phyloP scores from a whole-genome alignment of 2,329 filamentous ascomycete genomes.

The Exophiala spinifera region DNA sequence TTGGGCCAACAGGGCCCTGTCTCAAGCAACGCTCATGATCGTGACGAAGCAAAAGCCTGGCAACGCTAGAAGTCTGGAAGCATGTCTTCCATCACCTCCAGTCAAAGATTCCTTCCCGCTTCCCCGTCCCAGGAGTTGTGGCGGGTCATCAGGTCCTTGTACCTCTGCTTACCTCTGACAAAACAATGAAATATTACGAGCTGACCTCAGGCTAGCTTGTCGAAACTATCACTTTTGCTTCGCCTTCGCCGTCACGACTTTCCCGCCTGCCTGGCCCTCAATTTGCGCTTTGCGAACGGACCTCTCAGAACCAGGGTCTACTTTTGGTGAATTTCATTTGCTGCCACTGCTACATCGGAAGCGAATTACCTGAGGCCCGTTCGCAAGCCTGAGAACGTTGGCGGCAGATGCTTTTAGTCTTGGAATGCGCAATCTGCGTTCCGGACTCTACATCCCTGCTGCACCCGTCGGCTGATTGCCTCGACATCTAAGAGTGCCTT shows the following conservation, averaged over 20 bases:
- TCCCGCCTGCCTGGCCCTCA: constrained; percentile 18
- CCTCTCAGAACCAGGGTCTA: constrained; percentile 21
- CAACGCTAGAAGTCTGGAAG: constrained; percentile 27
- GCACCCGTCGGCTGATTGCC: constrained; percentile 22
- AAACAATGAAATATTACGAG: constrained; percentile 24
- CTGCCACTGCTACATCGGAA: constrained; percentile 18
- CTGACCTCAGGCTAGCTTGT: constrained; percentile 22
- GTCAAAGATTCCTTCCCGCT: constrained; percentile 20
- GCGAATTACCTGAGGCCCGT: constrained; percentile 24
- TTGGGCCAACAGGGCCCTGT: constrained; percentile 22
- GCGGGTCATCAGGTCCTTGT: constrained; percentile 16
- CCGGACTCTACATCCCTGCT: constrained; percentile 17
- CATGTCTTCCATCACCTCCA: constrained; percentile 20
- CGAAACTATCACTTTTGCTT: constrained; percentile 18
- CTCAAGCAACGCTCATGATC: constrained; percentile 21
- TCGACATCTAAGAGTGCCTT: constrained; percentile 17
- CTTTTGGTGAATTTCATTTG: constrained; percentile 26
- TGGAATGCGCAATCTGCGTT: constrained; percentile 25
- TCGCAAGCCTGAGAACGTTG: constrained; percentile 17
- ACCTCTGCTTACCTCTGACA: constrained; percentile 19
- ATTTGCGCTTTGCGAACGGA: constrained; percentile 21
- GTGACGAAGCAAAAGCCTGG: constrained; percentile 18
- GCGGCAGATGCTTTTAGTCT: constrained; percentile 24
- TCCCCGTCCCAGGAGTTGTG: constrained; percentile 26
- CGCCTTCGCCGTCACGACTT: constrained; percentile 15